These are phyloP conservation scores for Rutstroemia sp. DNA, from an alignment of 2,329 filamentous ascomycete species.

Conservation along the genomic window DNA sequence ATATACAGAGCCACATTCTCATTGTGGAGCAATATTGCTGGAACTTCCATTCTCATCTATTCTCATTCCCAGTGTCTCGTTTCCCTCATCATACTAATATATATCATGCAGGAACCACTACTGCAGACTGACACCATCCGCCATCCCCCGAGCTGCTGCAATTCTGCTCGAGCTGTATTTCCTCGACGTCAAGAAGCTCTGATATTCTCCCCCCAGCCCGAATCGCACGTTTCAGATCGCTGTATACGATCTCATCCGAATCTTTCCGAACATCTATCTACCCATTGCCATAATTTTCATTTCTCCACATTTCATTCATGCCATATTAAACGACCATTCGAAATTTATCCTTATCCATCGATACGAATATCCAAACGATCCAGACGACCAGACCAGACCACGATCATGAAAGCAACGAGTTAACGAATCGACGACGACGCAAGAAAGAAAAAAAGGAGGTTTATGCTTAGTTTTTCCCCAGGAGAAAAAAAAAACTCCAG, in stretches of 20 bases:
- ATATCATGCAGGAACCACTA: constrained; percentile 24
- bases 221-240: not conserved
- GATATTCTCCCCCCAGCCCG: not conserved
- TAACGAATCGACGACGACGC: not conserved
- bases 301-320: not conserved
- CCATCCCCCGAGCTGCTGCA: constrained; percentile 17
- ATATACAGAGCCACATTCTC: no score
- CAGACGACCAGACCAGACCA: no score
- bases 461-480: not conserved
- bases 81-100: not conserved
- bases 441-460: not conserved
- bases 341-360: no score
- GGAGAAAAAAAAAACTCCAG: not conserved
- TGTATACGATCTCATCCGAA: not conserved
- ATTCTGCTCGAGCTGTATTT: constrained; percentile 28
- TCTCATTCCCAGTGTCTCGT: not conserved
- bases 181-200: constrained; percentile 18
- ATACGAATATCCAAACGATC: no score
- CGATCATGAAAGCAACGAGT: not conserved
- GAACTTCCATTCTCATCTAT: not conserved
- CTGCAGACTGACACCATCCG: constrained; percentile 22
- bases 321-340: not conserved
- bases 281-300: not conserved
- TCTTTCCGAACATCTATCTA: not conserved
- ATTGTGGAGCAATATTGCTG: no score